Conservation (phyloP, 2,329 filamentous ascomycete genomes). For the Ophiostoma piceae region DNA sequence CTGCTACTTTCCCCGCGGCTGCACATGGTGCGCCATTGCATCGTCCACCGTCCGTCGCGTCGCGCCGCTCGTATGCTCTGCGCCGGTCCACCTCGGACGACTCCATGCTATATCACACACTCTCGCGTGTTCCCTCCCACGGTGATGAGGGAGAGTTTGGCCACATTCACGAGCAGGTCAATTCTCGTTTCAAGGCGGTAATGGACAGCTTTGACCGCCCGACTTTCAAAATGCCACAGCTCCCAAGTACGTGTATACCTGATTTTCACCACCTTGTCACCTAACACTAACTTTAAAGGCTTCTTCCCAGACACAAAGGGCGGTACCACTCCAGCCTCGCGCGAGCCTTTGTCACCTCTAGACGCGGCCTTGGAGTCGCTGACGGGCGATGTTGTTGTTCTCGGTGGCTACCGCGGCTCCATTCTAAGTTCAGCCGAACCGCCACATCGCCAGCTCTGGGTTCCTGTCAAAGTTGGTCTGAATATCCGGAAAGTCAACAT, state of each 20-base stretch:
- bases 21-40: slow-evolving; percentile 24
- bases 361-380: slow-evolving; percentile 60
- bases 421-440: slow-evolving; percentile 78
- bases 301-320: slow-evolving; percentile 30
- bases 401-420: slow-evolving; percentile 88
- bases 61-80: slow-evolving; percentile 38
- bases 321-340: neutral
- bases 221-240: slow-evolving; percentile 64
- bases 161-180: slow-evolving; percentile 76
- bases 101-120: slow-evolving; percentile 67
- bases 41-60: slow-evolving; percentile 27
- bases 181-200: slow-evolving; percentile 83
- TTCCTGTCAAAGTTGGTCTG: slow-evolving; percentile 85
- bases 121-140: slow-evolving; percentile 74
- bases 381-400: slow-evolving; percentile 77
- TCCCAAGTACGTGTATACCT: slow-evolving; percentile 41
- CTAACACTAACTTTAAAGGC: slow-evolving; percentile 14
- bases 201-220: slow-evolving; percentile 78
- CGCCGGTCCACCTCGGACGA: slow-evolving; percentile 68
- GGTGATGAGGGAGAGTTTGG: slow-evolving; percentile 79
- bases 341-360: slow-evolving; percentile 23
- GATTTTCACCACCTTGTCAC: neutral
- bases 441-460: slow-evolving; percentile 84
- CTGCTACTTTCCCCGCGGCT: neutral
- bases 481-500: slow-evolving; percentile 89